Base-by-base conservation (phyloP, 2,329 filamentous ascomycete species). In the Xylariomycetidae sp. region DNA sequence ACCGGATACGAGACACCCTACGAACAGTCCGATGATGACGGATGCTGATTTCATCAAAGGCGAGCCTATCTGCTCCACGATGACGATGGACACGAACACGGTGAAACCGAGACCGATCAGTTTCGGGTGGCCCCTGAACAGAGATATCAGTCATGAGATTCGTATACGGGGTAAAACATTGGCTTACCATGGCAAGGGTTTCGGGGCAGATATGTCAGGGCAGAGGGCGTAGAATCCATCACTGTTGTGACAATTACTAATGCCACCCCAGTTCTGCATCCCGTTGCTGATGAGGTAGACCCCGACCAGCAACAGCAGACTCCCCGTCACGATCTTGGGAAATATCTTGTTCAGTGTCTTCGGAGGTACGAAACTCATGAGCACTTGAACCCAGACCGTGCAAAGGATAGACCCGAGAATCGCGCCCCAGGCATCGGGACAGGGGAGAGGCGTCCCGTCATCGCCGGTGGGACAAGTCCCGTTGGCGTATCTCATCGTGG, bases 41-140 rank as follows among this genome's bases (percentile, higher is more conserved):
- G 77, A 72, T 27, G 76, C 79, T 16, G 74, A 79, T 54, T 83
- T 82, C 76, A 85, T 82, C 51, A 84, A 80, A 0, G 80, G 80
- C 4, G 73, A 72, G 4, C 80, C 80, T 48, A 82, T 83, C n/a
- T 78, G 70, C 50, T 85, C 80, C 46, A 77, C 79, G 17, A 84
- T 45, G 45, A 84, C 78, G 46, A 85, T 82, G 3, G 77, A 79
- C 16, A 83, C n/a, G n/a, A n/a, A 84, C 35, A 84, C 80, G 18
- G 72, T 65, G 58, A 84, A 84, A 0, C 80, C 80, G 84, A n/a
- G 69, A 0, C 79, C 79, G 34, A 83, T 76, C 47, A 80, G 80
- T 51, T 82, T 70, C 2, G 79, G 76, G 31, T 68, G 69, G 16
- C 77, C 74, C 39, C 39, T 42, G 13, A 16, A 3, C 12, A n/a